Evolutionary conservation across 352 stramenopile species (phyloP), one percentile per base, ranked within the genome.

Genomic region (Globisporangium acanthophoron): DNA sequence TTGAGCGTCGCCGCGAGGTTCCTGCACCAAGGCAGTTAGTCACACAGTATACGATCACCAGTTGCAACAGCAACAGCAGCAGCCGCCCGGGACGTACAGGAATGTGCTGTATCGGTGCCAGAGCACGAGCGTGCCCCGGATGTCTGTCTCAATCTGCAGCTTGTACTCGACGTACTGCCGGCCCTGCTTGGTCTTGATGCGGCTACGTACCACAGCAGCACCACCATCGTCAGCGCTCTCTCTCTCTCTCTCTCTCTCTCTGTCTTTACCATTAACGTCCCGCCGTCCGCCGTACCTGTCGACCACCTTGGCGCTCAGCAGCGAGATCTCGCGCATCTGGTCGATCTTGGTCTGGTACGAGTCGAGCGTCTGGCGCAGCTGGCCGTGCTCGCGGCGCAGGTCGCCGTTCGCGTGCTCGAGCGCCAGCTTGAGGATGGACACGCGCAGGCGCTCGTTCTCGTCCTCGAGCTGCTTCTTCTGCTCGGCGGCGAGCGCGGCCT

Each of bases 21-120:
- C 41, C 83, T 85, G 43, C 31, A 37, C 5, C 5, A 9, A 9
- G 31, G 31, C 5, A 3, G 31, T 37, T 9, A 37, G 5, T 37
- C 31, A 37, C 31, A 37, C 21, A 24, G 21, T 24, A 24, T 24
- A 24, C 21, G 21, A 24, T 24, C 21, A 24, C 21, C 21, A 24
- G 21, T 24, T 24, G 21, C 21, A 24, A 24, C 21, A 24, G 21
- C 21, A 24, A 24, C 21, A 24, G 21, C 21, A 24, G 21, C 21
- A 24, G 21, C 21, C 21, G 21, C 21, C 21, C 21, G 21, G 21
- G 21, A 81, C 78, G 54, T 74, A 92, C 78, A 92, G 67, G 70
- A 94, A 94, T 12, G 85, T 94, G 67, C 77, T 90, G 83, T 94
- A 94, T 65, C 85, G 81, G 75, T 94, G 85, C 85, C 85, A 94